Conservation (phyloP, 345 rosid genomes). For the Arabidopsis arenosa region DNA sequence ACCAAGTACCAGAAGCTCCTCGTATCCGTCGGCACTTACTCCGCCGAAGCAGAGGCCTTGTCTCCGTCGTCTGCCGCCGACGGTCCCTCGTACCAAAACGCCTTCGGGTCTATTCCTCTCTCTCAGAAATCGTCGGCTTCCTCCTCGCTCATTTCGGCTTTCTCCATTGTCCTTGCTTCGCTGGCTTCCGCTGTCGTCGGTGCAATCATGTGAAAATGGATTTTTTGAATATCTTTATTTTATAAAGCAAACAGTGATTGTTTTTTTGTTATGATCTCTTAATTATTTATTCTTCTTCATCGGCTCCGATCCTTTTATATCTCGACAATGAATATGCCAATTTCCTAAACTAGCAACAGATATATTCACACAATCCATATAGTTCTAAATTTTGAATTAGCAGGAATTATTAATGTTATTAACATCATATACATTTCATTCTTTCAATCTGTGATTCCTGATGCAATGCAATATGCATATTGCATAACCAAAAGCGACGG, state of each 20-base stretch:
- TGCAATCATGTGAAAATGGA: constrained; percentile 46
- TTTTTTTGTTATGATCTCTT: not conserved
- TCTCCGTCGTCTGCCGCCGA: constrained; percentile 61
- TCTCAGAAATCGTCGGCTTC: constrained; percentile 52
- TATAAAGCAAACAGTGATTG: constrained; percentile 12
- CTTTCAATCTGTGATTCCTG: constrained; percentile 3
- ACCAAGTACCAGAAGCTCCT: constrained; percentile 84
- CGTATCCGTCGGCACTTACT: constrained; percentile 64
- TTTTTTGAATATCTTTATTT: not conserved
- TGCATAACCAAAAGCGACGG: not conserved
- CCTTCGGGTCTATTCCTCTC: constrained; percentile 74
- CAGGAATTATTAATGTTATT: not conserved
- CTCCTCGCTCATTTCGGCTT: constrained; percentile 29
- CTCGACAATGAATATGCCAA: not conserved
- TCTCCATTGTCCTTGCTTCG: constrained; percentile 52
- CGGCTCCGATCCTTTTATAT: not conserved
- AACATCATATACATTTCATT: constrained; percentile 15
- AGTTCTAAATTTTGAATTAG: not conserved
- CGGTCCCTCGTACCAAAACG: constrained; percentile 73
- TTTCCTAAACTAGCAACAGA: not conserved
- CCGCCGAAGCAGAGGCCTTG: constrained; percentile 53
- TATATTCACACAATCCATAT: no score
- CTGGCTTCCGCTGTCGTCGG: constrained; percentile 47
- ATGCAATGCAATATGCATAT: not conserved
- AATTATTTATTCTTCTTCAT: no score